A percentile compares a stretch with the other conserved stretches of the same genome.
Evolutionary conservation across 371 early-diverging fungal species (phyloP).

Genomic region (Rozella allomycis): DNA sequence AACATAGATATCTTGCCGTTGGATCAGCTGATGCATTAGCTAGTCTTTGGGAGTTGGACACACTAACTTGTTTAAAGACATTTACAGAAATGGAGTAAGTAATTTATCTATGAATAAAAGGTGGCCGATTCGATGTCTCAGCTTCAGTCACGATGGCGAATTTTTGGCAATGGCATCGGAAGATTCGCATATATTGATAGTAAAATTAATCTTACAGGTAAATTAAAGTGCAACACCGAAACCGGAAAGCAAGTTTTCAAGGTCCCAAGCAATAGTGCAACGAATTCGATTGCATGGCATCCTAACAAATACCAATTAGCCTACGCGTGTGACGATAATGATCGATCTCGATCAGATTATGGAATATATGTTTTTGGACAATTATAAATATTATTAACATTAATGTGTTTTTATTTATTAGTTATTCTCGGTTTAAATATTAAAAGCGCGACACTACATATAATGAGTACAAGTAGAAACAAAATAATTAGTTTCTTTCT

Average conservation of each 20-base stretch:
- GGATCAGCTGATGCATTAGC: constrained; percentile 55
- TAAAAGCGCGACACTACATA: constrained; percentile 32
- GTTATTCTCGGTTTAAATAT: constrained; percentile 27
- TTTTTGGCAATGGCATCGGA: constrained; percentile 60
- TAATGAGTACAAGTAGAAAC: constrained; percentile 32
- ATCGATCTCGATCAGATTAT: too few species aligned
- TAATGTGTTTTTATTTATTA: constrained; percentile 44
- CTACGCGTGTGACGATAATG: constrained; percentile 52
- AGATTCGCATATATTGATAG: constrained; percentile 20
- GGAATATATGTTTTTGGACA: too few species aligned
- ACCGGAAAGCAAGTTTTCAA: constrained; percentile 46
- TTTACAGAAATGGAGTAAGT: constrained; percentile 44
- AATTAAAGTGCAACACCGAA: constrained; percentile 40
- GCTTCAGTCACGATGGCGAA: constrained; percentile 63
- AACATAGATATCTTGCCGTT: constrained; percentile 37
- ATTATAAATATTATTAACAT: constrained; percentile 77
- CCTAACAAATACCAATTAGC: constrained; percentile 52
- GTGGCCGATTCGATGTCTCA: constrained; percentile 58
- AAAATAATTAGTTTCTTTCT: constrained; percentile 38
- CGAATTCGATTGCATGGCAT: constrained; percentile 64
- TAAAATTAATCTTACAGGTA: background rate
- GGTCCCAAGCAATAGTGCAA: constrained; percentile 39
- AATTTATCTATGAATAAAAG: constrained; percentile 11
- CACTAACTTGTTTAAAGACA: constrained; percentile 34
- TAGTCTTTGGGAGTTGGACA: constrained; percentile 48